These are phyloP conservation scores for Juncus inflexus DNA, from an alignment of 176 grass and related monocot species.

Conservation along the genomic window DNA sequence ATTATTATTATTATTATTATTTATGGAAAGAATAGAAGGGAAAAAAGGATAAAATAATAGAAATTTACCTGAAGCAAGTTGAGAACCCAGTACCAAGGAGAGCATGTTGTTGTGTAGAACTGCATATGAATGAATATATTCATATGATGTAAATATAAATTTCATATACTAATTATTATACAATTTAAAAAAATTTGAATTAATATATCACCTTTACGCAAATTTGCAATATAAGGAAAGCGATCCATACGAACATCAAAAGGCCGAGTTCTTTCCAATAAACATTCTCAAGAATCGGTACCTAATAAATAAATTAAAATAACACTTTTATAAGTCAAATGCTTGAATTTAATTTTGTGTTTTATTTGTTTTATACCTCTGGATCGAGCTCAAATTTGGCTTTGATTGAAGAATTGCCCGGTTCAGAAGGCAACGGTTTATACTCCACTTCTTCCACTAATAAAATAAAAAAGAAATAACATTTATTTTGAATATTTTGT, in stretches of 20 bases:
- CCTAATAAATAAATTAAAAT: slow-evolving; percentile 23
- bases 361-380: slow-evolving; percentile 36
- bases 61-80: slow-evolving; percentile 64
- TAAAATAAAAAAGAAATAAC: background rate
- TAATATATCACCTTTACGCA: slow-evolving; percentile 40
- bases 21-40: too few relatives aligned
- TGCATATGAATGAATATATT: slow-evolving; percentile 25
- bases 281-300: slow-evolving; percentile 56
- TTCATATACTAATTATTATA: background rate
- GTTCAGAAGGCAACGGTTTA: slow-evolving; percentile 22
- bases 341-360: background rate
- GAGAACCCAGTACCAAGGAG: slow-evolving; percentile 53
- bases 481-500: too few relatives aligned
- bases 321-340: too few relatives aligned
- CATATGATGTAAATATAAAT: slow-evolving; percentile 1
- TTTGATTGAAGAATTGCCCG: slow-evolving; percentile 30
- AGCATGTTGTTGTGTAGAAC: slow-evolving; percentile 58
- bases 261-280: slow-evolving; percentile 71
- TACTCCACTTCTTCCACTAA: slow-evolving; percentile 51
- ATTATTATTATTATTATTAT: background rate
- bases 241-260: slow-evolving; percentile 56
- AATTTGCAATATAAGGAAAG: slow-evolving; percentile 69
- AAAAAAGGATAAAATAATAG: background rate
- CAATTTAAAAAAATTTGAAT: background rate
- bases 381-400: slow-evolving; percentile 31